Conservation (phyloP, 78 protist species). For the Dictyostelium capitatum region DNA sequence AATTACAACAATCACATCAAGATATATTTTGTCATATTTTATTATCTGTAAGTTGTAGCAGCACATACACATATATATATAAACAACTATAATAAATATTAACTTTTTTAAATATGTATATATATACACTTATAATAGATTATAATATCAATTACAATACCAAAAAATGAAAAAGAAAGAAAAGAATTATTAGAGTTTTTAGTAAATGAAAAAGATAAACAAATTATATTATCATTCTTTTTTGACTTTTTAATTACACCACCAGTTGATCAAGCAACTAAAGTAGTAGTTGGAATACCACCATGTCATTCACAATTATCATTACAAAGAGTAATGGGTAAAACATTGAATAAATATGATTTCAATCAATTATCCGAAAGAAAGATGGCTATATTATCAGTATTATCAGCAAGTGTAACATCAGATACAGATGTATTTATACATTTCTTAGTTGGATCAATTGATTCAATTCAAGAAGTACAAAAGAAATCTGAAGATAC, state of each 20-base stretch:
- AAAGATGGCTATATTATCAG: constrained; percentile 21
- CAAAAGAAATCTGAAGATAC: constrained; percentile 37
- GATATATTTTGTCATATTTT: constrained; percentile 73
- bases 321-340: constrained; percentile 63
- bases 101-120: background rate
- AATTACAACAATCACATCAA: constrained; percentile 39
- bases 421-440: constrained; percentile 22
- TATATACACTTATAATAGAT: background rate
- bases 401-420: background rate
- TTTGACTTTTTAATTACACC: constrained; percentile 42
- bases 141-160: background rate
- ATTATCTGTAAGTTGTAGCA: constrained; percentile 17
- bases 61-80: background rate
- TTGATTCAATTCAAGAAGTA: constrained; percentile 23
- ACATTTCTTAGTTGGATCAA: constrained; percentile 11
- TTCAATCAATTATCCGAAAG: constrained; percentile 37
- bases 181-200: constrained; percentile 6
- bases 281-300: constrained; percentile 28
- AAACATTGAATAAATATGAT: constrained; percentile 52
- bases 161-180: constrained; percentile 26
- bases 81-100: too few relatives aligned
- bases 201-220: constrained; percentile 28
- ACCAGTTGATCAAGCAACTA: background rate
- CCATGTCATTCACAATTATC: constrained; percentile 31
- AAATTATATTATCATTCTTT: constrained; percentile 37